A percentile compares a stretch with the other conserved stretches of the same genome.
These are phyloP conservation scores for Boletus reticuloceps DNA, from an alignment of 768 basidiomycete genomes.

Conservation along the genomic window DNA sequence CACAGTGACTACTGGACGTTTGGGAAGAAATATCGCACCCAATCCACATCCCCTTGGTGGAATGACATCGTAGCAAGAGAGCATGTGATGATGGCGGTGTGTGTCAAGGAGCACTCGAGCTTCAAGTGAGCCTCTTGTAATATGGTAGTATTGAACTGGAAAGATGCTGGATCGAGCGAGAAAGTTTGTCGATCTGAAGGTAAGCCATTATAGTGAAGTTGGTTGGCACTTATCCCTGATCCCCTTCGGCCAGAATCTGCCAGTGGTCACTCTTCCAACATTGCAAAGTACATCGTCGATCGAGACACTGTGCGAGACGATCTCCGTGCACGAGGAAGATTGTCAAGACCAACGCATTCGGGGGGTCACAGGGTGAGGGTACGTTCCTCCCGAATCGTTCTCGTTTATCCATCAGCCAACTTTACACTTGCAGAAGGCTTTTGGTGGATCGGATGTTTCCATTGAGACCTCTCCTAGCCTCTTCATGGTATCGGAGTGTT, in stretches of 20 bases:
- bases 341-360: neutral
- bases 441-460: neutral
- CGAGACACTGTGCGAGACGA: neutral
- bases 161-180: neutral
- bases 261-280: neutral
- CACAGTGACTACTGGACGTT: too few relatives aligned
- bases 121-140: too few relatives aligned
- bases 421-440: neutral
- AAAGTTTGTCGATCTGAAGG: neutral
- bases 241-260: neutral
- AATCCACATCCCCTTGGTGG: too few relatives aligned
- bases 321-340: neutral
- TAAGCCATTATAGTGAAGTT: neutral
- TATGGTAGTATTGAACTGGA: too few relatives aligned
- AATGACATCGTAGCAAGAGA: too few relatives aligned
- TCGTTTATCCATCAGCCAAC: neutral
- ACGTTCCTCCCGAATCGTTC: too few relatives aligned
- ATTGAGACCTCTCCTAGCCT: neutral
- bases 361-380: constrained; percentile 3
- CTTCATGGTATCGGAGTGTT: neutral
- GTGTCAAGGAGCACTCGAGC: too few relatives aligned
- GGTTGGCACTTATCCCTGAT: neutral
- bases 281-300: neutral
- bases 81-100: too few relatives aligned
- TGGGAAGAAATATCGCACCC: too few relatives aligned